Conservation (phyloP, 805 yeast species). For the Yarrowia sp. region DNA sequence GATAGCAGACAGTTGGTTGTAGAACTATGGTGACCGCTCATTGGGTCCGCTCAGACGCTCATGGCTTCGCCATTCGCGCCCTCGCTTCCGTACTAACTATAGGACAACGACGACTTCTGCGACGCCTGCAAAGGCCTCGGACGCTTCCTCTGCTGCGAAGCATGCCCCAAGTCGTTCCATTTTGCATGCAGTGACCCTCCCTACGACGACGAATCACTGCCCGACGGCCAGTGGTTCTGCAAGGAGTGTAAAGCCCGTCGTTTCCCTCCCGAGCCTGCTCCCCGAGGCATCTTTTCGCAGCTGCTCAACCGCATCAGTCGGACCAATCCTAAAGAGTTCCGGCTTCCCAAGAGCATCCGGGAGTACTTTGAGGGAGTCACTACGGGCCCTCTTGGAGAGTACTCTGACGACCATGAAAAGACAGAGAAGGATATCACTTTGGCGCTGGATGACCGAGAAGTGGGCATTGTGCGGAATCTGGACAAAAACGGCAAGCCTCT, state of each 20-base stretch:
- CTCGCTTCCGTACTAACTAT: neutral
- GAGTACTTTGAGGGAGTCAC: constrained; percentile 71
- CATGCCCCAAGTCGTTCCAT: constrained; percentile 90
- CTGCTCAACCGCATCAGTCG: constrained; percentile 57
- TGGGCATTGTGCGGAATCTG: constrained; percentile 42
- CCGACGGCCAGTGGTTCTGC: constrained; percentile 91
- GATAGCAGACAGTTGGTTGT: too few species aligned
- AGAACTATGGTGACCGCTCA: too few species aligned
- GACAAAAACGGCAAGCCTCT: constrained; percentile 68
- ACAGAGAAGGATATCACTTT: constrained; percentile 41
- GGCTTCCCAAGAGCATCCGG: constrained; percentile 65
- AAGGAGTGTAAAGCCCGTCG: constrained; percentile 60
- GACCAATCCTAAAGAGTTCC: constrained; percentile 63
- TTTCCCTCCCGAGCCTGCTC: constrained; percentile 41
- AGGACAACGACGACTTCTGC: constrained; percentile 81
- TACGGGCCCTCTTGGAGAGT: constrained; percentile 69
- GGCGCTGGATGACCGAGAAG: constrained; percentile 30
- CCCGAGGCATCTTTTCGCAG: constrained; percentile 49
- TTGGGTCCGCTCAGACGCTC: too few species aligned
- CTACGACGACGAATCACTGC: constrained; percentile 64
- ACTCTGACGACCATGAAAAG: constrained; percentile 59
- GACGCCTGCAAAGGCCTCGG: constrained; percentile 90
- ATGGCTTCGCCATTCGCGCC: too few species aligned
- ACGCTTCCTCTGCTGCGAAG: constrained; percentile 86
- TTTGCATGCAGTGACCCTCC: constrained; percentile 93